Evolutionary conservation across 768 basidiomycete genomes (phyloP).

Genomic region (Hirschioporus abietinus): DNA sequence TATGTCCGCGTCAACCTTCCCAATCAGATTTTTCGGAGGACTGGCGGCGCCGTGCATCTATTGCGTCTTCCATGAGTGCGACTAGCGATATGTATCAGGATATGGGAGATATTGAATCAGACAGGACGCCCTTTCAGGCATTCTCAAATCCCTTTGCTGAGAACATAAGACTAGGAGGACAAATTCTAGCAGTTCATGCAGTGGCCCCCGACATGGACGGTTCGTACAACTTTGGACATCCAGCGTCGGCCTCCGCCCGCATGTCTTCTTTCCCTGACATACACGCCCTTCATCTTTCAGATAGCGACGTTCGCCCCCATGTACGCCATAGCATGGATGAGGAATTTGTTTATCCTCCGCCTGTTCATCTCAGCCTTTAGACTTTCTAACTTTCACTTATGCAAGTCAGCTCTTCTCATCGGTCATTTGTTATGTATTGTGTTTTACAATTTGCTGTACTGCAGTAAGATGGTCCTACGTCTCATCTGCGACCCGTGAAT

Average conservation of each 20-base stretch:
- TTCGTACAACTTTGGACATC: neutral
- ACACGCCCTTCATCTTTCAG: neutral
- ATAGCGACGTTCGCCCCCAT: neutral
- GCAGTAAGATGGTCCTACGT: neutral
- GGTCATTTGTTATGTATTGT: neutral
- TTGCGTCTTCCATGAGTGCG: neutral
- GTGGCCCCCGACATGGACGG: neutral
- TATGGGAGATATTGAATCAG: neutral
- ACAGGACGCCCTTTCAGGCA: neutral
- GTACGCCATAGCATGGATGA: neutral
- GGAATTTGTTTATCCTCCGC: neutral
- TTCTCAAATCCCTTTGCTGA: neutral
- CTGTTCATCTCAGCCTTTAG: neutral
- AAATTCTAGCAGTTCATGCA: neutral
- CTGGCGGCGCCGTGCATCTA: neutral
- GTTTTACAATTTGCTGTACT: neutral
- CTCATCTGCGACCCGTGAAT: neutral
- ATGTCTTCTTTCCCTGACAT: neutral
- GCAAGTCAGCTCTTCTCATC: no score
- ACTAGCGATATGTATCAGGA: neutral
- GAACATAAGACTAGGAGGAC: neutral
- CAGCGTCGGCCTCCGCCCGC: neutral
- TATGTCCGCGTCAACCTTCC: neutral
- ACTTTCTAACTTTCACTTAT: neutral
- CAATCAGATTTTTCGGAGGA: neutral